Conservation (phyloP, 73 alveolate genomes). For the Paramecium octaurelia region DNA sequence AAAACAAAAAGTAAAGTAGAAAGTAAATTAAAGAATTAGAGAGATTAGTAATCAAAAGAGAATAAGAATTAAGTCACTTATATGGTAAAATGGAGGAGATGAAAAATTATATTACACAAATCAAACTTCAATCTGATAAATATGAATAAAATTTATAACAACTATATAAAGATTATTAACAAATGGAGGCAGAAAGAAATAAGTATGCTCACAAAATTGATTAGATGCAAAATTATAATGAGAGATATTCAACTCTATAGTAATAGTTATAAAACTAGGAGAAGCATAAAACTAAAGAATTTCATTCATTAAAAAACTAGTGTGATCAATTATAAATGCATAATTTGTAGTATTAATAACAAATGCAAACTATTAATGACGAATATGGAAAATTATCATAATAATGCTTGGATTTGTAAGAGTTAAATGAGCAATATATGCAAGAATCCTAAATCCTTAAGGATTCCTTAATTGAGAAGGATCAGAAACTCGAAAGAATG, state of each 20-base stretch:
- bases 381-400: not conserved
- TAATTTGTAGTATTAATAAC: not conserved
- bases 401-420: not conserved
- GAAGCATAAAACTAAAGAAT: not conserved
- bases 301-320: not conserved
- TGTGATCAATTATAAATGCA: not conserved
- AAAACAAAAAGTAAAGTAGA: not conserved
- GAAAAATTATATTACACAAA: not conserved
- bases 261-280: not conserved
- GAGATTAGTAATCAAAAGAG: not conserved
- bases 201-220: not conserved
- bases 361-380: not conserved
- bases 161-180: not conserved
- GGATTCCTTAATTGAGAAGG: constrained; percentile 2
- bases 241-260: not conserved
- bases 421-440: not conserved
- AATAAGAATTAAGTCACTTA: constrained; percentile 2
- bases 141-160: not conserved
- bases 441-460: not conserved
- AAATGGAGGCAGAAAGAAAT: not conserved
- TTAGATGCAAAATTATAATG: not conserved
- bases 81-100: not conserved
- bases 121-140: constrained; percentile 3
- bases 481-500: not conserved
- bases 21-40: not conserved